phyloP scores from a whole-genome alignment of 2,329 filamentous ascomycete species.

The Acrocalymma vagum region DNA sequence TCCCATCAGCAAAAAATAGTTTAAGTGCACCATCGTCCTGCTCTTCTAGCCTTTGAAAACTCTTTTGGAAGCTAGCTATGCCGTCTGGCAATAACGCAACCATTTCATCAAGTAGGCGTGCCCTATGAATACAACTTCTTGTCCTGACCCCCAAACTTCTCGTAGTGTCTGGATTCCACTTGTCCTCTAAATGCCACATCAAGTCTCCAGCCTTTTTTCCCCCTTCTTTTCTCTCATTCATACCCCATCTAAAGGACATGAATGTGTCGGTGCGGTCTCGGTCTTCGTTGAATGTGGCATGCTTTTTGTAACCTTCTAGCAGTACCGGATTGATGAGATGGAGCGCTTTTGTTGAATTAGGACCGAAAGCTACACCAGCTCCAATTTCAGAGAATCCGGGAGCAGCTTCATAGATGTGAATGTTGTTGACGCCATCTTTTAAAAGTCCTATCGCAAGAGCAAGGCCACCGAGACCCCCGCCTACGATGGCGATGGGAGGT shows the following conservation, averaged over 20 bases:
- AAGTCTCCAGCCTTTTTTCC: constrained; percentile 26
- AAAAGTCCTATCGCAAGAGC: constrained; percentile 35
- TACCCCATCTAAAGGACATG: constrained; percentile 23
- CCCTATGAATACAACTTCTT: constrained; percentile 32
- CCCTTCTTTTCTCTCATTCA: constrained; percentile 16
- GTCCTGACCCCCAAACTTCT: constrained; percentile 16
- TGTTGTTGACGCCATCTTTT: constrained; percentile 27
- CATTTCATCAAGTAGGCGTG: constrained; percentile 30
- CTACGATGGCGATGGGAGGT: constrained; percentile 35
- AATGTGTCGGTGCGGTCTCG: constrained; percentile 22
- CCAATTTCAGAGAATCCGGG: constrained; percentile 33
- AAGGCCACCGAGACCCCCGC: constrained; percentile 39
- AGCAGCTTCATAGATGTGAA: constrained; percentile 39
- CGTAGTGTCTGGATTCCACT: constrained; percentile 8
- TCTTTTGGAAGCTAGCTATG: constrained; percentile 29
- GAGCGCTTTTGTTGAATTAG: constrained; percentile 33
- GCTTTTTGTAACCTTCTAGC: constrained; percentile 31
- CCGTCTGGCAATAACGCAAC: constrained; percentile 24
- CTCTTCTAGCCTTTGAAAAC: constrained; percentile 22
- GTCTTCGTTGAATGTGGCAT: constrained; percentile 31
- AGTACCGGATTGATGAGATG: constrained; percentile 28
- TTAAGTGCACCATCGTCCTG: constrained; percentile 16
- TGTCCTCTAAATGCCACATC: constrained; percentile 21
- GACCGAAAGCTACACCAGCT: constrained; percentile 37
- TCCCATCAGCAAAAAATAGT: constrained; percentile 55